Evolutionary conservation across 208 protist species (phyloP).

Genomic region (Trypanosoma theileri): DNA sequence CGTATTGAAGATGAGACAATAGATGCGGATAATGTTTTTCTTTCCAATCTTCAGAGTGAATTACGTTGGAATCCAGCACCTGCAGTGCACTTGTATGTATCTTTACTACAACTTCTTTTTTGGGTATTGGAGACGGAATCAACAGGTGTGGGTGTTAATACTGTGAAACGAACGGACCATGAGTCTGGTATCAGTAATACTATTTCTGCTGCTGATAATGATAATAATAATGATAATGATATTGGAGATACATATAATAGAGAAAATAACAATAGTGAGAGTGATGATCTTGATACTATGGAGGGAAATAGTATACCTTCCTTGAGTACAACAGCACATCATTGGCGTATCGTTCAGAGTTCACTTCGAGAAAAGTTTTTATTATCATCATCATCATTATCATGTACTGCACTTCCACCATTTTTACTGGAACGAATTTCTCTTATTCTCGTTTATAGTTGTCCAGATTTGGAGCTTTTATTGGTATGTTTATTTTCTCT

Average conservation of each 20-base stretch:
- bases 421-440: constrained; percentile 28
- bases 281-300: neutral
- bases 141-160: neutral
- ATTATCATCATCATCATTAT: neutral
- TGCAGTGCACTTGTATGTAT: constrained; percentile 55
- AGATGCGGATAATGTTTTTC: constrained; percentile 3
- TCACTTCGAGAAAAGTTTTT: neutral
- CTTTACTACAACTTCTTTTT: constrained; percentile 47
- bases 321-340: constrained; percentile 13
- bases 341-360: constrained; percentile 14
- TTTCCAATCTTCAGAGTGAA: constrained; percentile 29
- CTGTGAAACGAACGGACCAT: neutral
- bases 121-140: constrained; percentile 20
- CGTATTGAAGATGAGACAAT: neutral
- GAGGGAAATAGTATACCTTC: constrained; percentile 10
- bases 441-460: constrained; percentile 34
- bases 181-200: neutral
- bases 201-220: neutral
- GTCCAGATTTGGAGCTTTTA: constrained; percentile 31
- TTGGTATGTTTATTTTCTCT: constrained; percentile 17
- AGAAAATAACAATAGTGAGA: neutral
- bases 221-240: neutral
- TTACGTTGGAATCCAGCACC: constrained; percentile 29
- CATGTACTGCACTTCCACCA: constrained; percentile 9
- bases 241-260: neutral